A percentile compares a stretch with the other conserved stretches of the same genome.
Conservation (phyloP, 805 yeast species). For the Ogataea pini region DNA sequence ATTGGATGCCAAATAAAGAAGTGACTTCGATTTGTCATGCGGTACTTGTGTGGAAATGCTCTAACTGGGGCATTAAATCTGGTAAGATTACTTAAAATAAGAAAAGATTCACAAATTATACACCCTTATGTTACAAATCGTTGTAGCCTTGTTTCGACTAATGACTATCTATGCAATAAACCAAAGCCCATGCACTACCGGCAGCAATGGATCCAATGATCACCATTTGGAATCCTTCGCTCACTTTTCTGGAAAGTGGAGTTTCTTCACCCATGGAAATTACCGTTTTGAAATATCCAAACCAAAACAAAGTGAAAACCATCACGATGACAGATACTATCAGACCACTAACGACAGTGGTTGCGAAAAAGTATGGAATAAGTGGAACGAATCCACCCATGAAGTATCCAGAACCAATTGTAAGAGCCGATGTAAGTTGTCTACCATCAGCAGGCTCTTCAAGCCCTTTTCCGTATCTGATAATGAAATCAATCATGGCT, state of each 20-base stretch:
- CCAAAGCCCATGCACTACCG: conserved; percentile 94
- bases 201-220: conserved; percentile 97
- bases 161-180: conserved; percentile 62
- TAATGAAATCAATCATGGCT: conserved; percentile 79
- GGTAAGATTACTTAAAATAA: conserved; percentile 8
- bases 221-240: conserved; percentile 90
- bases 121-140: conserved; percentile 4
- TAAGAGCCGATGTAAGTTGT: conserved; percentile 82
- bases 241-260: conserved; percentile 55
- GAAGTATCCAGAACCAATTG: conserved; percentile 87
- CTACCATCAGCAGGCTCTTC: conserved; percentile 95
- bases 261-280: conserved; percentile 82
- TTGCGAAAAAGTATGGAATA: conserved; percentile 84
- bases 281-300: conserved; percentile 83
- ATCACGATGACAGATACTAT: conserved; percentile 73
- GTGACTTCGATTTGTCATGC: not conserved
- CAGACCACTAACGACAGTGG: conserved; percentile 75
- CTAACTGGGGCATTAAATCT: not conserved
- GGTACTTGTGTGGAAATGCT: too few relatives aligned
- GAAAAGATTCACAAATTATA: conserved; percentile 4
- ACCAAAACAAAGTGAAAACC: conserved; percentile 81
- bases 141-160: not conserved
- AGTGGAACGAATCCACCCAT: conserved; percentile 92
- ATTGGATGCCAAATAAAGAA: conserved; percentile 26
- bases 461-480: conserved; percentile 85